Conservation (phyloP, 2,329 filamentous ascomycete genomes). For the Colletotrichum sp. region DNA sequence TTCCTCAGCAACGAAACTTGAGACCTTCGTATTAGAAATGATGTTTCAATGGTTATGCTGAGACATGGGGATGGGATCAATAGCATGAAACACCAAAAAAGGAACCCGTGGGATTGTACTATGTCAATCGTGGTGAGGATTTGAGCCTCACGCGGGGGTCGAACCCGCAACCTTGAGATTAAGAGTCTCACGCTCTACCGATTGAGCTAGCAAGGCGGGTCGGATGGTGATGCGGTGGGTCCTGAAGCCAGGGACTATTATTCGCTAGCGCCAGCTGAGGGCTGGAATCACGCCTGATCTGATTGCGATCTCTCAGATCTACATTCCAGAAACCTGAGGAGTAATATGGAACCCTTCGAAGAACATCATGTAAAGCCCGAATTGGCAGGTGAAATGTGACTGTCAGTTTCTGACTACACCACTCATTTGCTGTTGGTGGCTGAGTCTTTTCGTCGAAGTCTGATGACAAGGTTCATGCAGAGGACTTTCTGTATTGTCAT, state of each 20-base stretch:
- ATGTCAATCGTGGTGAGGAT: not conserved
- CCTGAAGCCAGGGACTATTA: rapidly evolving
- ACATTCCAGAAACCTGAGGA: not conserved
- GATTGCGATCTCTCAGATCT: not conserved
- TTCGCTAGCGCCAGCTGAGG: not conserved
- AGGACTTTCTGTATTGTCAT: not conserved
- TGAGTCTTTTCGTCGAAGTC: not conserved
- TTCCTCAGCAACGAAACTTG: not conserved
- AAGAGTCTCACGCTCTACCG: conserved; percentile 78
- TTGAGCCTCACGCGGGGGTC: conserved; percentile 30
- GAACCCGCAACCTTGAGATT: conserved; percentile 32
- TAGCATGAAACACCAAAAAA: not conserved
- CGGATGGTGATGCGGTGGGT: not conserved
- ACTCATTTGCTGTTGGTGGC: not conserved
- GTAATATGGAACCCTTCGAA: not conserved
- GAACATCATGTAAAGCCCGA: not conserved
- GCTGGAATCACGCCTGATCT: not conserved
- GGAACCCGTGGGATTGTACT: not conserved
- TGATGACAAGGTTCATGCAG: not conserved
- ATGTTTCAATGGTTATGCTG: not conserved
- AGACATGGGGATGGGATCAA: not conserved
- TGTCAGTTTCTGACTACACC: not conserved
- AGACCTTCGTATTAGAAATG: not conserved
- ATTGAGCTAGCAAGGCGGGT: conserved; percentile 62
- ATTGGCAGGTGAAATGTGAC: not conserved